Base-by-base conservation (phyloP, 768 basidiomycete species). In the Strobilomyces echinocephalus region DNA sequence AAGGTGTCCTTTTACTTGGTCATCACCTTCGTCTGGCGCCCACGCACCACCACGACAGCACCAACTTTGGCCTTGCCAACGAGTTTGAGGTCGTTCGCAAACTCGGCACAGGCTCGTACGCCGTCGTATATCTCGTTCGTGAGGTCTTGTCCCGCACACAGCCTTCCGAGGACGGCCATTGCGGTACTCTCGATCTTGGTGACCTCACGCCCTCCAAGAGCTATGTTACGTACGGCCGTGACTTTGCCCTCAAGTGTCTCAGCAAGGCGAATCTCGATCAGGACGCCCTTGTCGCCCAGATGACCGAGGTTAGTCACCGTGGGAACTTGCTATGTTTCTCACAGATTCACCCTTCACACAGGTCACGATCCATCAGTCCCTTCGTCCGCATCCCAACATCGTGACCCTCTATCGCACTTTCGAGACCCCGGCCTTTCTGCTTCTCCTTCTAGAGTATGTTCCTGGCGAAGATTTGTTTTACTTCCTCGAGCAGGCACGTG, bases 391-490 rank as follows among this genome's bases (percentile, higher is more conserved):
- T 66, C 81, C 88, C 48, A 95, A 97, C 73, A 95, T 99, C 59
- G 97, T 95, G 61, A 93, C 95, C 26, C 82, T 98, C 28, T 85
- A 95, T 69, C 87, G 88, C 61, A 95, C 97, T 1, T 80, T 95
- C 62, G 93, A 99, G 72, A 97, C 94, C 3, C 78, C 83, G 50
- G 86, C 91, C 30, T 97, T 91, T 70, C 77, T 99, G 8, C 85
- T 98, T 59, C 85, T 99, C 60, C 77, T 99, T 43, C 78, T 99
- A 60, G 95, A 99, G 75, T 92, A 87, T 67, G 95, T 97, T 57
- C 94, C 94, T 15, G 95, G 95, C 47, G 91, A 97, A 72, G 95
- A 99, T 71, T 77, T 98, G 59, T 99, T 94, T 72, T 99, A 94
- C 74, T 99, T 97, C 79, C 81, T 99, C 46, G 95, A 97, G 76